Percentiles rank a stretch among this genome's conserved stretches.
phyloP scores from a whole-genome alignment of 441 rosid species.

The Gossypium gossypioides region DNA sequence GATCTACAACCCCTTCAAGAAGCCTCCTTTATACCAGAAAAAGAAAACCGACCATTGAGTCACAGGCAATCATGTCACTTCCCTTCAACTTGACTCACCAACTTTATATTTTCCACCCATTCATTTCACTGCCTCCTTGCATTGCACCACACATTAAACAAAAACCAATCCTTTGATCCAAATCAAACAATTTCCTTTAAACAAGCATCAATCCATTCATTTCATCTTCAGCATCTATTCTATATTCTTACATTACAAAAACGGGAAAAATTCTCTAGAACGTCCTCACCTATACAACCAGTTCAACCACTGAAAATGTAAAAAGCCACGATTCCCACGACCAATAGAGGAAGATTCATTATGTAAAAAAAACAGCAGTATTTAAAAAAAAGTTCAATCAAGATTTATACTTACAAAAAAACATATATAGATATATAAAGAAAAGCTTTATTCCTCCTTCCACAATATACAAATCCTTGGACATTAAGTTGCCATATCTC shows the following conservation, averaged over 20 bases:
- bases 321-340: constrained; percentile 20
- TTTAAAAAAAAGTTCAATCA: constrained; percentile 13
- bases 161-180: not conserved
- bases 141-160: constrained; percentile 8
- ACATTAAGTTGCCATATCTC: constrained; percentile 26
- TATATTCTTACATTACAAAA: constrained; percentile 26
- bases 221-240: constrained; percentile 35
- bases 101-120: constrained; percentile 13
- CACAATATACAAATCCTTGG: constrained; percentile 36
- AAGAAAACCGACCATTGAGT: constrained; percentile 2
- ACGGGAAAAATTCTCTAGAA: constrained; percentile 10
- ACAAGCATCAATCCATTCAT: constrained; percentile 13
- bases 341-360: constrained; percentile 28
- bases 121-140: constrained; percentile 5
- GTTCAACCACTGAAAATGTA: constrained; percentile 14
- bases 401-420: not conserved
- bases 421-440: not conserved
- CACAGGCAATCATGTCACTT: constrained; percentile 15
- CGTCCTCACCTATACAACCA: constrained; percentile 13
- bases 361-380: constrained; percentile 47
- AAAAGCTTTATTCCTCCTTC: constrained; percentile 37
- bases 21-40: not conserved
- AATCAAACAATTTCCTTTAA: constrained; percentile 1
- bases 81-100: constrained; percentile 20
- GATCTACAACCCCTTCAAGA: not conserved